Conservation (phyloP, 2,329 filamentous ascomycete genomes). For the Claviceps humidiphila region DNA sequence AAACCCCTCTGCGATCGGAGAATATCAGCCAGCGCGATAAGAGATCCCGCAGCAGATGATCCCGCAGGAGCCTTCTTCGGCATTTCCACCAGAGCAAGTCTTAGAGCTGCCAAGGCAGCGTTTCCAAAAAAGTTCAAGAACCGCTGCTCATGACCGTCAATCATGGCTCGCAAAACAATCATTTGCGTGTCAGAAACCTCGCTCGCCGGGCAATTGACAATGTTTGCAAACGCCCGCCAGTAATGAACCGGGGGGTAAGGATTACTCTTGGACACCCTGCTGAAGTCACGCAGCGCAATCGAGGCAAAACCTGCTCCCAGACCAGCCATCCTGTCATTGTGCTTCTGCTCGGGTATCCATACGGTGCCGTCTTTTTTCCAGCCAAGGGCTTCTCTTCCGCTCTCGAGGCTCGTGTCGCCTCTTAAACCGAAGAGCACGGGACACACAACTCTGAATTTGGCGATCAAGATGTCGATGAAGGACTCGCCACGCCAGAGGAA, state of each 20-base stretch:
- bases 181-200: slow-evolving; percentile 63
- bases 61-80: slow-evolving; percentile 40
- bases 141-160: slow-evolving; percentile 58
- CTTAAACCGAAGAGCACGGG: slow-evolving; percentile 77
- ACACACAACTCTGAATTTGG: slow-evolving; percentile 70
- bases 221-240: slow-evolving; percentile 65
- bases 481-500: slow-evolving; percentile 55
- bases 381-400: slow-evolving; percentile 54
- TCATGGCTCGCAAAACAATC: slow-evolving; percentile 56
- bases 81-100: slow-evolving; percentile 60
- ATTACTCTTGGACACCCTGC: slow-evolving; percentile 52
- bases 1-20: slow-evolving; percentile 38
- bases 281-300: slow-evolving; percentile 71
- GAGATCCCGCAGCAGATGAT: slow-evolving; percentile 35
- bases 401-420: slow-evolving; percentile 59
- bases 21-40: slow-evolving; percentile 40
- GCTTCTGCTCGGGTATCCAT: slow-evolving; percentile 56
- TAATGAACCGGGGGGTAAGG: slow-evolving; percentile 69
- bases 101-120: slow-evolving; percentile 57
- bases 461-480: slow-evolving; percentile 70
- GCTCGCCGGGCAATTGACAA: slow-evolving; percentile 58
- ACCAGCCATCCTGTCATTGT: slow-evolving; percentile 72
- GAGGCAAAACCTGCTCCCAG: slow-evolving; percentile 75
- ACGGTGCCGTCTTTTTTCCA: slow-evolving; percentile 52
- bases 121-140: slow-evolving; percentile 75